Evolutionary conservation across 331 rosid genomes (phyloP).

Genomic region (Saraca asoca): DNA sequence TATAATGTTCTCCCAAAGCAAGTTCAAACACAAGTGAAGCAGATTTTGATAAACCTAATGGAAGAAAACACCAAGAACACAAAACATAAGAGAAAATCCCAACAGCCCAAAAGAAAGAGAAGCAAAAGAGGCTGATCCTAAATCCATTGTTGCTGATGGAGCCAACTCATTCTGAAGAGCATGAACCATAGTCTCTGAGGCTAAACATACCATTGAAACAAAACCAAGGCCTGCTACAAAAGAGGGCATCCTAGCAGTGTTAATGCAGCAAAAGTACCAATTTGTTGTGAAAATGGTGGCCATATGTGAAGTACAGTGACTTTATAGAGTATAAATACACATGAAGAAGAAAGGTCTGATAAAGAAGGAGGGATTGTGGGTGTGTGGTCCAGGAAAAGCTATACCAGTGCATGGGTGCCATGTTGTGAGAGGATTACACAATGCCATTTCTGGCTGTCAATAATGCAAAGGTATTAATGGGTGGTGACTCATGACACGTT

Average conservation of each 20-base stretch:
- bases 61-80: background rate
- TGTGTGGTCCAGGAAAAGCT: background rate
- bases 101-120: background rate
- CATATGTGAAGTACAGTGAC: no score
- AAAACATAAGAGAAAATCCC: background rate
- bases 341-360: no score
- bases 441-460: no score
- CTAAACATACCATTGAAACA: background rate
- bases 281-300: background rate
- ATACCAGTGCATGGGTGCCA: background rate
- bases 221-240: background rate
- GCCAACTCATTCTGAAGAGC: background rate
- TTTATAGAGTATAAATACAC: no score
- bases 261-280: no score
- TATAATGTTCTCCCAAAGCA: no score
- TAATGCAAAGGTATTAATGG: no score
- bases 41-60: no score
- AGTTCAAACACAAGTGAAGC: no score
- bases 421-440: background rate
- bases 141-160: background rate
- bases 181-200: background rate
- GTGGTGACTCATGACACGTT: no score
- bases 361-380: no score
- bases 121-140: background rate
- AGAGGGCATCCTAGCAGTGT: conserved; percentile 9